Percentiles rank a stretch among this genome's conserved stretches.
phyloP scores from a whole-genome alignment of 2,329 filamentous ascomycete species.

The Aspergillus sergii region DNA sequence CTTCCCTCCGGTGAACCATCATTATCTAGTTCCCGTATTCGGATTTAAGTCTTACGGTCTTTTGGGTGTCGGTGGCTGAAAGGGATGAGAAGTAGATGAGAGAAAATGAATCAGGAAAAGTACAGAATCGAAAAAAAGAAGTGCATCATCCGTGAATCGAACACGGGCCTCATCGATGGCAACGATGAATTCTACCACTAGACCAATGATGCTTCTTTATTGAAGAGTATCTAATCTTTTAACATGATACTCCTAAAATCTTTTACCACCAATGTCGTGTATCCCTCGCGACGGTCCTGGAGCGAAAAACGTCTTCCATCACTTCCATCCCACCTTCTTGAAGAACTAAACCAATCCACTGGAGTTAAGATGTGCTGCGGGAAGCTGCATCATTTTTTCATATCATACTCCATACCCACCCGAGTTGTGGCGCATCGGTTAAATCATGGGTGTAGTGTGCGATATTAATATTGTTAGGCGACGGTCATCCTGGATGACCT shows the following conservation, averaged over 20 bases:
- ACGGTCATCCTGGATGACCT: not conserved
- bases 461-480: not conserved
- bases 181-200: constrained; percentile 51
- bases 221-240: rapidly evolving
- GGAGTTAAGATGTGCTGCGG: not conserved
- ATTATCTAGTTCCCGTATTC: no score
- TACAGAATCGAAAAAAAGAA: constrained; percentile 17
- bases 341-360: not conserved
- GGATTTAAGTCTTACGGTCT: no score
- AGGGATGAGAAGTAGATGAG: not conserved
- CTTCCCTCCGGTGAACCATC: no score
- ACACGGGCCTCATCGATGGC: constrained; percentile 51
- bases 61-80: not conserved
- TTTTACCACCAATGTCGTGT: no score
- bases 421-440: not conserved
- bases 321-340: not conserved
- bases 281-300: no score
- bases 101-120: not conserved
- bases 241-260: not conserved
- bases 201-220: constrained; percentile 43
- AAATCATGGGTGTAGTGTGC: not conserved
- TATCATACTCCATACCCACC: not conserved
- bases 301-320: no score
- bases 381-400: not conserved
- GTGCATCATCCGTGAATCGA: constrained; percentile 51